Base-by-base conservation (phyloP, 2,329 filamentous ascomycete species). In the Sporothrix brunneoviolacea region DNA sequence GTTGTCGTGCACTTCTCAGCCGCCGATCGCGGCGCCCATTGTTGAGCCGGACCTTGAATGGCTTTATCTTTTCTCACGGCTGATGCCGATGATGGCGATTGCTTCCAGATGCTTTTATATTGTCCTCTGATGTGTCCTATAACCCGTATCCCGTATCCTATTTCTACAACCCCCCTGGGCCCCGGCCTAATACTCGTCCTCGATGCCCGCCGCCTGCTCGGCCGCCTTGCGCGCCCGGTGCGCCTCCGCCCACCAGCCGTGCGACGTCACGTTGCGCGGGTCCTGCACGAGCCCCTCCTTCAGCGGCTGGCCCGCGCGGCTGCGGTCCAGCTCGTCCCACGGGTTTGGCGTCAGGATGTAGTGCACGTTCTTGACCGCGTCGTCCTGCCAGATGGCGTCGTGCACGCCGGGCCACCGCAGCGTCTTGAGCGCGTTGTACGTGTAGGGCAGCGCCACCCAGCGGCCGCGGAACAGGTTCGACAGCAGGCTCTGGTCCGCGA, bases 361-460 rank as follows among this genome's bases (percentile, higher is more conserved):
- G 60, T 83, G 80, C 6, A 83, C 63, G 57, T 80, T 81, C 68
- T 79, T 81, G 44, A 83, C 76, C 36, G 66, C 61, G 16, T 74
- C 74, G 57, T 83, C 79, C 10, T 68, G 64, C 80, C 80, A 83
- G 51, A 83, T 77, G 50, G 65, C 60, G 24, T 65, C 63, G 59
- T 83, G 80, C 27, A 81, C 77, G 12, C 67, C 70, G 15, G 68
- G 51, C 58, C 58, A 60, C n/a, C 59, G 58, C 68, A 83, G 54
- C 15, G 80, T 82, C 72, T 83, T 82, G 54, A 83, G 70, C 9
- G 77, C 80, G 57, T 83, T 83, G 62, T 82, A 83, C 13, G 74
- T 66, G 58, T 82, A 83, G 2, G 79, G 77, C 58, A 83, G 66
- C 6, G 75, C 62, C 12, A 77, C 73, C 80, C 80, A 83, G 30